phyloP scores from a whole-genome alignment of 257 asterid genomes.

The Asclepias syriaca region DNA sequence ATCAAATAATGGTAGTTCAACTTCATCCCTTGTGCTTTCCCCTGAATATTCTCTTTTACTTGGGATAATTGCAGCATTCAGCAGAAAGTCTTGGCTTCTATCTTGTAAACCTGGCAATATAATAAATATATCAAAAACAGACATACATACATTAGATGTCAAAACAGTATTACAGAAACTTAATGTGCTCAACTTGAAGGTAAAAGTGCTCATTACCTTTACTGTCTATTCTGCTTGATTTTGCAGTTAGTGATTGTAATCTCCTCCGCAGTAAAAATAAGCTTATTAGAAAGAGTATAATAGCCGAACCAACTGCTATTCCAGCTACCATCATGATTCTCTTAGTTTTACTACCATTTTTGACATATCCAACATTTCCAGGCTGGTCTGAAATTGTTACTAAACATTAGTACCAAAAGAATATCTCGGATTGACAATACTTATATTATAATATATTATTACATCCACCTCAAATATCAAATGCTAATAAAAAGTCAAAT shows the following conservation, averaged over 20 bases:
- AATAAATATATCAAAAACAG: background rate
- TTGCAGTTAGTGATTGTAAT: slow-evolving; percentile 18
- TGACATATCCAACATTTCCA: slow-evolving; percentile 27
- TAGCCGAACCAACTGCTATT: slow-evolving; percentile 33
- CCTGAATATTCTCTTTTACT: slow-evolving; percentile 47
- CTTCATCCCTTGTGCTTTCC: slow-evolving; percentile 51
- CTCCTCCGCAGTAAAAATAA: slow-evolving; percentile 41
- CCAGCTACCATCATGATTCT: slow-evolving; percentile 29
- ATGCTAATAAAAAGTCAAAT: no score
- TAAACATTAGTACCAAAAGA: no score
- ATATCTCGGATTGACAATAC: no score
- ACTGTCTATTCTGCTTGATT: slow-evolving; percentile 13
- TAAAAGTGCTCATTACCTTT: slow-evolving; percentile 29
- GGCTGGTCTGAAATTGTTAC: slow-evolving; percentile 24
- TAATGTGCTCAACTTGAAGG: background rate
- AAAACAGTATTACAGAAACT: background rate
- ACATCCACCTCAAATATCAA: no score
- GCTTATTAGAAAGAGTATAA: slow-evolving; percentile 26
- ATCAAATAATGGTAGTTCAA: slow-evolving; percentile 68
- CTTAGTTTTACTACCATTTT: slow-evolving; percentile 28
- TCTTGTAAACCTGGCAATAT: slow-evolving; percentile 45
- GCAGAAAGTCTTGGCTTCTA: slow-evolving; percentile 56
- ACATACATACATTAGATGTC: slow-evolving; percentile 4
- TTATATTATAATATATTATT: no score
- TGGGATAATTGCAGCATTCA: slow-evolving; percentile 37